A percentile compares a stretch with the other conserved stretches of the same genome.
Conservation (phyloP, 352 stramenopile genomes). For the Globisporangium nunn region DNA sequence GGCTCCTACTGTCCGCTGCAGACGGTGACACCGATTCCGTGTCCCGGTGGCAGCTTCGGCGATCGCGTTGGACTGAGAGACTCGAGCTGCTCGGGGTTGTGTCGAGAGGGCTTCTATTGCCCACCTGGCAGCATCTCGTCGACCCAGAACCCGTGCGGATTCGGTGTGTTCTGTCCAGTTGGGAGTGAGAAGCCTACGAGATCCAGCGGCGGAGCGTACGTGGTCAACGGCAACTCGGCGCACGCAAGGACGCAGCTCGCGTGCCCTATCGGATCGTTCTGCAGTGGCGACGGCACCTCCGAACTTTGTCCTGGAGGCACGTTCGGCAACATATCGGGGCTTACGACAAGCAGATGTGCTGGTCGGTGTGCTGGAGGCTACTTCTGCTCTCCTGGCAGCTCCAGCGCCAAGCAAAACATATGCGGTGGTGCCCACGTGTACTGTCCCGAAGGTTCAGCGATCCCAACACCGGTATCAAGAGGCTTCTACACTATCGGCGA, state of each 20-base stretch:
- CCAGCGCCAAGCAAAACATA: conserved; percentile 26
- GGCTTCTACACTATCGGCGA: conserved; percentile 46
- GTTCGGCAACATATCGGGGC: conserved; percentile 39
- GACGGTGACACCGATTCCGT: conserved; percentile 22
- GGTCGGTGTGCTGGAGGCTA: conserved; percentile 45
- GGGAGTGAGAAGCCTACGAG: conserved; percentile 21
- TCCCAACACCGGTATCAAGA: conserved; percentile 22
- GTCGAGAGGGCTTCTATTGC: conserved; percentile 56
- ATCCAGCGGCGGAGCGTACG: conserved; percentile 19
- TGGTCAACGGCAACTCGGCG: conserved; percentile 25
- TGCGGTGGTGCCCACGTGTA: conserved; percentile 48
- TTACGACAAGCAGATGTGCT: conserved; percentile 36
- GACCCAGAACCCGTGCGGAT: conserved; percentile 28
- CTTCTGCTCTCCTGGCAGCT: conserved; percentile 49
- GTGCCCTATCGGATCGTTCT: conserved; percentile 45
- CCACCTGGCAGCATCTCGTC: conserved; percentile 38
- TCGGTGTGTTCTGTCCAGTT: conserved; percentile 28
- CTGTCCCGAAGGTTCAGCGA: conserved; percentile 51
- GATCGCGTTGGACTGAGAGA: conserved; percentile 24
- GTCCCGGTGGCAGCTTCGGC: conserved; percentile 54
- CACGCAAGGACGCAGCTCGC: conserved; percentile 6
- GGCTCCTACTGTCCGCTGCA: conserved; percentile 52
- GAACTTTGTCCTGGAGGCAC: conserved; percentile 48
- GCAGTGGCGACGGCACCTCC: conserved; percentile 25
- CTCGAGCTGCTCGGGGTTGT: conserved; percentile 49